Evolutionary conservation across 345 rosid genomes (phyloP), one percentile per base, ranked within the genome.

Genomic region (Kernera saxatilis): DNA sequence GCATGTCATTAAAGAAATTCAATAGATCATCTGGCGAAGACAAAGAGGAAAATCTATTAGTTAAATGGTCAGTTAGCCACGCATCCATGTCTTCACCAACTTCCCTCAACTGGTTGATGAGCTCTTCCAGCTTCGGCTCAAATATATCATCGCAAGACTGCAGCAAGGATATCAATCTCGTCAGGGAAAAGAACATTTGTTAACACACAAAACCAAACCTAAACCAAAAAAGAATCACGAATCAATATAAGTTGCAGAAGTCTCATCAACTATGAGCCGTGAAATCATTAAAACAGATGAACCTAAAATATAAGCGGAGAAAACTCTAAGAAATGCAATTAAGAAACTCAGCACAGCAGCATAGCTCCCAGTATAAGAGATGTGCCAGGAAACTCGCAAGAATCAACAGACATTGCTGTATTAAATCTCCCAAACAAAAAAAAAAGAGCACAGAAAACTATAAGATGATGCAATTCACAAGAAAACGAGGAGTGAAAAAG

Each of bases 81-180:
- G 86, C 85, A 60, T 84, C 84, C 60, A 89, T 74, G 5, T 81
- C 70, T 62, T 85, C 86, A 19, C 88, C 87, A 41, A 89, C 54
- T 65, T 82, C 95, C 60, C 87, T 84, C 84, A 89, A 59, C 51
- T 91, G 95, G 67, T 73, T 81, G 3, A 89, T 61, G 26, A 94
- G 88, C 29, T 89, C 87, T 54, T 82, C 91, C 49, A 91, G 74
- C 71, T 84, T 91, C 11, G 96, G 97, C 87, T 94, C 98, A 73
- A 78, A 78, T 18, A 89, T 78, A 77, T 88, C 90, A 75, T 89
- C 96, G 51, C 85, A 86, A 6, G 96, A 81, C 99, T 94, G 86
- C 79, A 80, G 35, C 29, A 79, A 1, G 1, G 73, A 57, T 6
- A 30, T 7, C 44, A 48, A 39, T 30, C 14, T 57, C 67, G n/a